A percentile compares a stretch with the other conserved stretches of the same genome.
Conservation (phyloP, 306 rosid genomes). For the Begonia masoniana region DNA sequence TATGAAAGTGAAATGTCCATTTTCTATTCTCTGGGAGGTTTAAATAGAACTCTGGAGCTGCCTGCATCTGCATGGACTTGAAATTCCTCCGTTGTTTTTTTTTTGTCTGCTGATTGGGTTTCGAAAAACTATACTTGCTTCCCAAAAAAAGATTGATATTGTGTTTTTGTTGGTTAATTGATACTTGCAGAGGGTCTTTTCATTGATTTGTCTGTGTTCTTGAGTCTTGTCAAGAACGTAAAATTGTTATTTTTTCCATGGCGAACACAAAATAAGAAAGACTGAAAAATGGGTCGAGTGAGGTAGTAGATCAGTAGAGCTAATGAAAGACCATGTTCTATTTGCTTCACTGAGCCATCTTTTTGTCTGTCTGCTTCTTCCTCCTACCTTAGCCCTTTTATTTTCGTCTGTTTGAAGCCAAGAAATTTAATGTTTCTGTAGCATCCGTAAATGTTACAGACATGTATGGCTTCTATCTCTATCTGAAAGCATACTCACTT, state of each 20-base stretch:
- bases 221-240: no score
- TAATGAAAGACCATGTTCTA: not conserved
- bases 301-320: no score
- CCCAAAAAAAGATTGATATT: no score
- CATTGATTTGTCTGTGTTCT: no score
- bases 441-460: conserved; percentile 12
- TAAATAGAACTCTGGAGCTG: not conserved
- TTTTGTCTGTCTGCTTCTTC: conserved; percentile 12
- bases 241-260: no score
- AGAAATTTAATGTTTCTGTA: conserved; percentile 10
- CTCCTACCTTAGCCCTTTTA: conserved; percentile 3
- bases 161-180: no score
- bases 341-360: conserved; percentile 17
- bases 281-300: no score
- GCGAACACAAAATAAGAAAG: no score
- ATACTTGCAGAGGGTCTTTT: no score
- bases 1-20: conserved; percentile 7
- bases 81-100: no score
- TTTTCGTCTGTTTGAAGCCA: conserved; percentile 4
- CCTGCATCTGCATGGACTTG: not conserved
- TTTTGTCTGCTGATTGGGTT: not conserved
- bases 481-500: no score
- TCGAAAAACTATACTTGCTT: not conserved
- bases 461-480: conserved; percentile 9
- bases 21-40: not conserved